phyloP scores from a whole-genome alignment of 345 rosid genomes.

The Kernera saxatilis region DNA sequence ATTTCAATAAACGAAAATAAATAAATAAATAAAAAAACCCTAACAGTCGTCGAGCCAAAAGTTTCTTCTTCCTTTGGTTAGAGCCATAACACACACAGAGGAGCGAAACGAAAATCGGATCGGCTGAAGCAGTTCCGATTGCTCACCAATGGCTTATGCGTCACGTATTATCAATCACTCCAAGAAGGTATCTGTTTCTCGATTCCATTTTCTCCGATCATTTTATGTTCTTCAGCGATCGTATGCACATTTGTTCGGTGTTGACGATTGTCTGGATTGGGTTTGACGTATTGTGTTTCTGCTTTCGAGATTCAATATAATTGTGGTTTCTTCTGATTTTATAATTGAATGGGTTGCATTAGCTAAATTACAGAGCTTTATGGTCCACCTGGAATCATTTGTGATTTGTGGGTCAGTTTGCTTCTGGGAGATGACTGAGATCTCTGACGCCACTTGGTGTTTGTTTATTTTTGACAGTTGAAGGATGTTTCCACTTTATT shows the following conservation, averaged over 20 bases:
- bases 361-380: neutral
- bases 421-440: conserved; percentile 10
- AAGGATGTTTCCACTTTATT: conserved; percentile 46
- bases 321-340: neutral
- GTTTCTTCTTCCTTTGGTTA: neutral
- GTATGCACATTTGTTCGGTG: neutral
- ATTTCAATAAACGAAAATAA: neutral
- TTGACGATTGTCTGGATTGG: neutral
- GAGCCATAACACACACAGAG: neutral
- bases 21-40: neutral
- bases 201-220: conserved; percentile 2
- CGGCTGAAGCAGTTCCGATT: conserved; percentile 20
- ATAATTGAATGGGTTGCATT: neutral
- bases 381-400: neutral
- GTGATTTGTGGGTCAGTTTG: neutral
- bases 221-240: neutral
- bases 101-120: conserved; percentile 8
- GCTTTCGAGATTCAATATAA: neutral
- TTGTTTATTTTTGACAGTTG: conserved; percentile 37
- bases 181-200: conserved; percentile 37
- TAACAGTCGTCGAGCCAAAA: conserved; percentile 12
- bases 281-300: neutral
- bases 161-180: conserved; percentile 57
- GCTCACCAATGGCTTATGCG: conserved; percentile 47
- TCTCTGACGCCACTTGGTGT: neutral